phyloP scores from a whole-genome alignment of 371 early-diverging fungal species.

The Saksenaea vasiformis region DNA sequence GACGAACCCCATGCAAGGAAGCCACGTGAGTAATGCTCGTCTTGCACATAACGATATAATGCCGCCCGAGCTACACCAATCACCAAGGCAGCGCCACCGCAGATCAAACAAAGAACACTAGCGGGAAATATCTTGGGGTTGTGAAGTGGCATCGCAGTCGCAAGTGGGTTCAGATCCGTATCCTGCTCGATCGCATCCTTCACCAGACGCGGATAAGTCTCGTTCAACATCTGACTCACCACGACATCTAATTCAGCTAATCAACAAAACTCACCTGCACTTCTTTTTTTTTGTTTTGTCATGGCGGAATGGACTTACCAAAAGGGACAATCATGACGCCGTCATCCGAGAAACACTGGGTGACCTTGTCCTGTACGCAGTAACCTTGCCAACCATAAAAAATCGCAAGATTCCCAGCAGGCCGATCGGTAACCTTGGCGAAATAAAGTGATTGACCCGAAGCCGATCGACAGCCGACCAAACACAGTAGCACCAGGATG shows the following conservation, averaged over 20 bases:
- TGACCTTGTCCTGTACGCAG: constrained; percentile 24
- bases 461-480: constrained; percentile 26
- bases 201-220: constrained; percentile 35
- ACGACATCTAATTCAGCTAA: constrained; percentile 24
- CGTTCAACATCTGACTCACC: constrained; percentile 29
- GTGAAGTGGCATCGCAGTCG: constrained; percentile 39
- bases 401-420: constrained; percentile 16
- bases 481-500: constrained; percentile 35
- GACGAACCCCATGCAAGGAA: constrained; percentile 38
- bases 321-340: constrained; percentile 43
- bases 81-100: constrained; percentile 23
- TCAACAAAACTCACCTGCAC: neutral
- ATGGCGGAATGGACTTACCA: constrained; percentile 21
- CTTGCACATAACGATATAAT: constrained; percentile 25
- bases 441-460: constrained; percentile 34
- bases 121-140: constrained; percentile 45
- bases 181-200: constrained; percentile 29
- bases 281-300: neutral
- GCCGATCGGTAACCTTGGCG: constrained; percentile 29
- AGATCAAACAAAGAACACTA: constrained; percentile 33
- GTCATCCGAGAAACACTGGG: constrained; percentile 25
- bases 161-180: constrained; percentile 29
- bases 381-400: constrained; percentile 47
- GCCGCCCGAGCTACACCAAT: constrained; percentile 20
- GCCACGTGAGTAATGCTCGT: constrained; percentile 41